Percentiles rank a stretch among this genome's conserved stretches.
Conservation (phyloP, 306 rosid species). For the Lathyrus tuberosus region DNA sequence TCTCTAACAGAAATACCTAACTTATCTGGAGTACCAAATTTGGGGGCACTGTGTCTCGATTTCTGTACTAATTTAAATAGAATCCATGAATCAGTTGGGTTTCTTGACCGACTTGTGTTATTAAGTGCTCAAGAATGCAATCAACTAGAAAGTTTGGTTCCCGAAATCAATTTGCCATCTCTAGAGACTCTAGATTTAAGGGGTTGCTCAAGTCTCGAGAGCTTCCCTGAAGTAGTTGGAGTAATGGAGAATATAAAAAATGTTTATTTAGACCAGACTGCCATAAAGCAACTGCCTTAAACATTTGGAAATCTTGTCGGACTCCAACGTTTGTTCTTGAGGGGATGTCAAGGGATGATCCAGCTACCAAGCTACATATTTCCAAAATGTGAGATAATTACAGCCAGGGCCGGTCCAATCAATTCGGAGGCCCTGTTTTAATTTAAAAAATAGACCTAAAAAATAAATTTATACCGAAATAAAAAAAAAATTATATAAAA, state of each 20-base stretch:
- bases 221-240: constrained; percentile 22
- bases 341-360: not conserved
- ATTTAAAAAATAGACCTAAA: too few relatives aligned
- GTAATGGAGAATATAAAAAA: constrained; percentile 24
- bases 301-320: constrained; percentile 29
- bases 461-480: too few relatives aligned
- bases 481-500: too few relatives aligned
- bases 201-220: not conserved
- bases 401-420: too few relatives aligned
- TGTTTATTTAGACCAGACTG: constrained; percentile 24
- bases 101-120: constrained; percentile 11
- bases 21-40: constrained; percentile 1
- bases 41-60: constrained; percentile 21
- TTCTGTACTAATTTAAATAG: constrained; percentile 4
- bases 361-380: constrained; percentile 19
- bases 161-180: constrained; percentile 20
- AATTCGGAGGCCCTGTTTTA: too few relatives aligned
- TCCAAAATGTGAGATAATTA: constrained; percentile 21
- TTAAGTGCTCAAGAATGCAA: constrained; percentile 29
- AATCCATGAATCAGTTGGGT: constrained; percentile 23
- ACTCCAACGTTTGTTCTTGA: constrained; percentile 12
- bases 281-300: constrained; percentile 11
- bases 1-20: constrained; percentile 17
- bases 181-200: constrained; percentile 25
- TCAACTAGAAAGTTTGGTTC: constrained; percentile 6